These are phyloP conservation scores for Saprolegnia parasitica DNA, from an alignment of 352 stramenopile species.

Conservation along the genomic window DNA sequence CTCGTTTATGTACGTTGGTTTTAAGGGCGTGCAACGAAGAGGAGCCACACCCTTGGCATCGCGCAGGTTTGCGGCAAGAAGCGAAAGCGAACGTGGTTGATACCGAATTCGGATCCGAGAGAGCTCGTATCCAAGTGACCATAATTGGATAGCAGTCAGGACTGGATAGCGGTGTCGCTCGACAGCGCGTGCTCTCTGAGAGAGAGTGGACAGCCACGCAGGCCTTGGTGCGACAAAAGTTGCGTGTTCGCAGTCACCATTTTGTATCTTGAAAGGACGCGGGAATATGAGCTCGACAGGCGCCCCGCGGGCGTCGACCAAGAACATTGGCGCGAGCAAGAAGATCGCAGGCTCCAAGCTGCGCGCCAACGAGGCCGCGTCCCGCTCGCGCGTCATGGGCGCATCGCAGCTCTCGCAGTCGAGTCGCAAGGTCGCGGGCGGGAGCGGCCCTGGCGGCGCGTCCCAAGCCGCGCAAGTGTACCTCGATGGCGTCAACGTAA, in stretches of 20 bases:
- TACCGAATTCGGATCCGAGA: no score
- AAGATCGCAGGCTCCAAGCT: constrained; percentile 22
- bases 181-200: no score
- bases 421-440: constrained; percentile 53
- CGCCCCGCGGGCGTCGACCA: constrained; percentile 16
- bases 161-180: no score
- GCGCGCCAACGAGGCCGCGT: constrained; percentile 30
- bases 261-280: background rate
- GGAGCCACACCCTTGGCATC: no score
- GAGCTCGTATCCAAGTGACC: no score
- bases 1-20: no score
- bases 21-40: no score
- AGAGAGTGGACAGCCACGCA: no score
- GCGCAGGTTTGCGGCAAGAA: no score
- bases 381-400: constrained; percentile 51
- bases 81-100: no score
- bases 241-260: background rate
- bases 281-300: background rate
- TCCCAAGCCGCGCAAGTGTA: constrained; percentile 50
- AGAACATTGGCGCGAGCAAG: constrained; percentile 13
- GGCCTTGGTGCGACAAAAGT: no score
- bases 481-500: constrained; percentile 63
- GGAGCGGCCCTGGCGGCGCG: constrained; percentile 35
- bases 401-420: constrained; percentile 63
- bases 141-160: no score